A percentile compares a stretch with the other conserved stretches of the same genome.
phyloP scores from a whole-genome alignment of 164 flowering plant species.

The Tetracentron sinense region DNA sequence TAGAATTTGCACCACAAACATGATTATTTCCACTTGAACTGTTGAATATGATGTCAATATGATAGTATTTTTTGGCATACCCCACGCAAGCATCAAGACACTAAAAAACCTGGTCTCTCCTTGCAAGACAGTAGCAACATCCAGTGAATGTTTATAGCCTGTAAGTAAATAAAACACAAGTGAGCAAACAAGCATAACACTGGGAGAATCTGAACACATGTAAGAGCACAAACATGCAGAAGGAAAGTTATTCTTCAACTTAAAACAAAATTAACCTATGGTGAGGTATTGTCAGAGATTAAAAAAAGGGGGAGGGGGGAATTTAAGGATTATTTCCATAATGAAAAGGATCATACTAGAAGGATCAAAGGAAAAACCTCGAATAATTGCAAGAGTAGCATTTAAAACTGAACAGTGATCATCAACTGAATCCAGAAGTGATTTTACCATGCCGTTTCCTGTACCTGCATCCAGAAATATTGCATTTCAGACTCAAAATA shows the following conservation, averaged over 20 bases:
- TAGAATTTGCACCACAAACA: neutral
- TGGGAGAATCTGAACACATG: neutral
- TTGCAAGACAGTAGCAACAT: constrained; percentile 83
- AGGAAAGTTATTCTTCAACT: neutral
- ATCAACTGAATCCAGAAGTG: constrained; percentile 77
- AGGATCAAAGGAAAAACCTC: constrained; percentile 46
- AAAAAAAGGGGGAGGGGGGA: neutral
- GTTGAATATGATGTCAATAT: neutral
- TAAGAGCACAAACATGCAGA: constrained; percentile 1
- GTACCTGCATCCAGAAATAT: constrained; percentile 51
- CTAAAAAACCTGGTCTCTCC: constrained; percentile 71
- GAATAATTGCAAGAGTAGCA: constrained; percentile 69
- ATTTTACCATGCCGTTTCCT: constrained; percentile 95
- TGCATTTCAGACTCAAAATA: neutral
- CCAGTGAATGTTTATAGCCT: constrained; percentile 80
- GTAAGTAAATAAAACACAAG: constrained; percentile 9
- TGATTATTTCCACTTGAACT: neutral
- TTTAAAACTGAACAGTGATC: constrained; percentile 54
- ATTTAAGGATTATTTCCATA: neutral
- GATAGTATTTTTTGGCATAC: constrained; percentile 35
- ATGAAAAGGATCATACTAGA: constrained; percentile 6
- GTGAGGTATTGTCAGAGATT: no score
- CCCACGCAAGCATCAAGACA: constrained; percentile 98
- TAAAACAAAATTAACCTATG: no score
- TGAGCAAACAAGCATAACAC: neutral